phyloP scores from a whole-genome alignment of 1,139 yeast genomes.

The Entelexis paramagnoliae region DNA sequence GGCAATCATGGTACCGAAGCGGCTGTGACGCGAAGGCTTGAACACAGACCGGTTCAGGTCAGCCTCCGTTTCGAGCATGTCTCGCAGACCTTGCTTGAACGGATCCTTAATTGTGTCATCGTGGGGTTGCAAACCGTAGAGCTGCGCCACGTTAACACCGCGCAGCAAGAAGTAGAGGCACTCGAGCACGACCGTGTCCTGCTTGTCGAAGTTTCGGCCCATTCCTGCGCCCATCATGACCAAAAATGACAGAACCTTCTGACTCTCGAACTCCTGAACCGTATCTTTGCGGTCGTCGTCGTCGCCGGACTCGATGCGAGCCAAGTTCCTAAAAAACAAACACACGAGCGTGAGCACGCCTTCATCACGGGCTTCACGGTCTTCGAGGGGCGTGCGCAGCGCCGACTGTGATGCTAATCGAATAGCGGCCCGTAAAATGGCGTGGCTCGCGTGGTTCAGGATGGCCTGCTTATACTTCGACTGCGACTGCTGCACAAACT shows the following conservation, averaged over 20 bases:
- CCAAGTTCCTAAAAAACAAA: conserved; percentile 62
- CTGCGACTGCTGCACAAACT: conserved; percentile 58
- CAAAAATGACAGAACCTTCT: conserved; percentile 62
- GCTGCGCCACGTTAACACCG: conserved; percentile 40
- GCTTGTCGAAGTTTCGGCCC: conserved; percentile 53
- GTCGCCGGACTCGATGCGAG: conserved; percentile 47
- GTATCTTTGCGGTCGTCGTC: conserved; percentile 60
- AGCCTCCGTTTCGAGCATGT: conserved; percentile 50
- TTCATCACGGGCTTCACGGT: conserved; percentile 62
- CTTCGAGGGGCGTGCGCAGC: conserved; percentile 40
- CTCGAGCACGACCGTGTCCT: conserved; percentile 60
- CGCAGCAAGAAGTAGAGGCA: conserved; percentile 53
- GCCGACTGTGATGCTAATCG: conserved; percentile 55
- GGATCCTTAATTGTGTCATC: conserved; percentile 9
- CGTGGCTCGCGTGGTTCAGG: conserved; percentile 48
- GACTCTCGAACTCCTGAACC: conserved; percentile 47
- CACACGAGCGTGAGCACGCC: conserved; percentile 63
- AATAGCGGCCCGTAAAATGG: conserved; percentile 56
- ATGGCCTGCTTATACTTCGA: conserved; percentile 60
- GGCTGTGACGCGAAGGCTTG: conserved; percentile 60
- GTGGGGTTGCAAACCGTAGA: conserved; percentile 21
- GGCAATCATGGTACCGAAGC: conserved; percentile 80
- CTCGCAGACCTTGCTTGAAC: conserved; percentile 34
- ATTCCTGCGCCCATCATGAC: conserved; percentile 58
- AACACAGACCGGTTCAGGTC: conserved; percentile 40